Evolutionary conservation across 257 asterid species (phyloP).

Genomic region (Solanum infundibuliforme): DNA sequence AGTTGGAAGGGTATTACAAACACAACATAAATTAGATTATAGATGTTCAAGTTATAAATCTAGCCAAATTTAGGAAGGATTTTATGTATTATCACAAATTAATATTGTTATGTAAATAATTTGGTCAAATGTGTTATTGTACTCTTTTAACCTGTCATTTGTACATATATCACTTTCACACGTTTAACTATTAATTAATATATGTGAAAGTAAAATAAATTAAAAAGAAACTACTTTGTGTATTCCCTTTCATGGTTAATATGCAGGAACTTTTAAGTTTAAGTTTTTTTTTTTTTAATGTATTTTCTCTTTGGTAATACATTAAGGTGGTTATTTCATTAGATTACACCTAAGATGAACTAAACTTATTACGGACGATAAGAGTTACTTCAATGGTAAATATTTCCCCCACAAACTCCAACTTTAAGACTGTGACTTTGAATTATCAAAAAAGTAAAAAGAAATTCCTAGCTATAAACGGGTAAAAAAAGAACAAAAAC

Average conservation of each 20-base stretch:
- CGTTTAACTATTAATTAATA: not conserved
- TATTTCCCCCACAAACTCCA: too few species aligned
- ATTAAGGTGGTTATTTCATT: too few species aligned
- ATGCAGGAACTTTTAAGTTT: not conserved
- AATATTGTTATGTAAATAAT: not conserved
- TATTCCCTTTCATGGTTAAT: not conserved
- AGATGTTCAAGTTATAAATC: not conserved
- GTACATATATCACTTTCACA: not conserved
- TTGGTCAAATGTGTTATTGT: not conserved
- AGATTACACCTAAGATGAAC: too few species aligned
- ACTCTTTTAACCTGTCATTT: not conserved
- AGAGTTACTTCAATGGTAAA: too few species aligned
- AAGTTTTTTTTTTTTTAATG: too few species aligned
- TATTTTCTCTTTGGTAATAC: too few species aligned
- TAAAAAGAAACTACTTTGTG: not conserved
- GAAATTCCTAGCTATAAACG: too few species aligned
- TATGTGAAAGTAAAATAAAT: not conserved
- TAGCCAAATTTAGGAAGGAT: not conserved
- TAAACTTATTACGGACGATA: too few species aligned
- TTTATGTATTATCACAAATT: not conserved
- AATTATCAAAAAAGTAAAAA: too few species aligned
- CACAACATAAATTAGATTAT: not conserved
- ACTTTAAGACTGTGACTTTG: too few species aligned
- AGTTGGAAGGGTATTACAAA: not conserved
- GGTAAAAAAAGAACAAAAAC: not conserved